phyloP scores from a whole-genome alignment of 108 stramenopile species.

The Skeletonema potamos region DNA sequence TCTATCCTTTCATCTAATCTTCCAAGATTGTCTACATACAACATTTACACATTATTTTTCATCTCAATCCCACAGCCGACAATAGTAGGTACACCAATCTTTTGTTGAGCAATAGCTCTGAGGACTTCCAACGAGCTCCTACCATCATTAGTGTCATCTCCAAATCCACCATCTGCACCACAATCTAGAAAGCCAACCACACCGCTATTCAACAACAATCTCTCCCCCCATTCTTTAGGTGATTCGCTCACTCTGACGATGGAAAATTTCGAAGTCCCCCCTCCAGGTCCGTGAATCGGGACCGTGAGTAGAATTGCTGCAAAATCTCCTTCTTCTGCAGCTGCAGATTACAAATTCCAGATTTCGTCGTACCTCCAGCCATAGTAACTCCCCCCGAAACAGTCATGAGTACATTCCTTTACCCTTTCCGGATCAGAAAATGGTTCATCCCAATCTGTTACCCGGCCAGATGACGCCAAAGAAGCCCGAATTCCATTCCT shows the following conservation, averaged over 20 bases:
- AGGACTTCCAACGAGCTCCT: slow-evolving; percentile 39
- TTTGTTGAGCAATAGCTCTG: slow-evolving; percentile 61
- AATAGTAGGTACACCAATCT: slow-evolving; percentile 60
- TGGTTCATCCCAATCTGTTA: slow-evolving; percentile 25
- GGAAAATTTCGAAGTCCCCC: slow-evolving; percentile 49
- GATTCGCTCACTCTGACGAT: slow-evolving; percentile 72
- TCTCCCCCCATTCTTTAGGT: slow-evolving; percentile 70
- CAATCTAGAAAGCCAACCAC: slow-evolving; percentile 57
- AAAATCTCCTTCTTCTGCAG: slow-evolving; percentile 15
- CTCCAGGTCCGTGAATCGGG: slow-evolving; percentile 55
- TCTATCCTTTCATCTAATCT: too few relatives aligned
- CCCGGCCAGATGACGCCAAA: slow-evolving; percentile 39
- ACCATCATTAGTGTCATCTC: background rate
- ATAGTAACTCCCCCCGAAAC: slow-evolving; percentile 68
- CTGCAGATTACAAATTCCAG: background rate
- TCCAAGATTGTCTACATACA: too few relatives aligned
- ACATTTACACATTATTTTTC: background rate
- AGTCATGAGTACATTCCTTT: slow-evolving; percentile 37
- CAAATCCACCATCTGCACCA: slow-evolving; percentile 5
- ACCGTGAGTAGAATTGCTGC: slow-evolving; percentile 62
- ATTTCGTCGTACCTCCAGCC: slow-evolving; percentile 42
- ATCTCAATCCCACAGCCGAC: slow-evolving; percentile 38
- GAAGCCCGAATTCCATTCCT: slow-evolving; percentile 40
- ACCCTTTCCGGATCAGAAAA: slow-evolving; percentile 49
- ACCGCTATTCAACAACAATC: slow-evolving; percentile 58